phyloP scores from a whole-genome alignment of 257 asterid genomes.

The Cinchona pubescens region DNA sequence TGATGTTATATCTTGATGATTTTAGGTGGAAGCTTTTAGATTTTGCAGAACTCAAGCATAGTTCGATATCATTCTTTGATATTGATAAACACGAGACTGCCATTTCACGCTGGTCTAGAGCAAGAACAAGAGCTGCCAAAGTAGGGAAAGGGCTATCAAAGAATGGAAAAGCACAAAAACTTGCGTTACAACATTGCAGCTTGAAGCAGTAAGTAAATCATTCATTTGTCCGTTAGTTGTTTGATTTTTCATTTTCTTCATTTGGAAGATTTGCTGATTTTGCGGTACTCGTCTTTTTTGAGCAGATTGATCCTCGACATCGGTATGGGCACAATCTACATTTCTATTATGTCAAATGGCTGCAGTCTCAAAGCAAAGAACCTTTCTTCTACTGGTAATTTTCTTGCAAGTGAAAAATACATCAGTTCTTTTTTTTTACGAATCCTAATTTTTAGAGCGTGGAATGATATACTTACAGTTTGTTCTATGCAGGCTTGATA shows the following conservation, averaged over 20 bases:
- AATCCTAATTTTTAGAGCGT: background rate
- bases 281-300: background rate
- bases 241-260: background rate
- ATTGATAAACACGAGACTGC: conserved; percentile 88
- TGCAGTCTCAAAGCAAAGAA: conserved; percentile 79
- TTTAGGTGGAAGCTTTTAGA: conserved; percentile 82
- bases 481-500: conserved; percentile 64
- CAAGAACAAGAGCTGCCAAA: conserved; percentile 94
- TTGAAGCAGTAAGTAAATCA: conserved; percentile 83
- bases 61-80: conserved; percentile 88
- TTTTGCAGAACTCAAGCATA: conserved; percentile 84
- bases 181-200: conserved; percentile 97
- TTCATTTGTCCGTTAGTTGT: background rate
- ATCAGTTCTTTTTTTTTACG: background rate
- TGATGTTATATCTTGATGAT: no score
- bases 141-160: conserved; percentile 93
- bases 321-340: conserved; percentile 94
- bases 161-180: conserved; percentile 81
- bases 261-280: conserved; percentile 24
- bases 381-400: conserved; percentile 93
- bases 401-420: conserved; percentile 5
- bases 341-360: conserved; percentile 79
- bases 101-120: conserved; percentile 87
- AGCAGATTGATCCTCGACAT: conserved; percentile 94
- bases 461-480: conserved; percentile 16